Evolutionary conservation across 306 rosid species (phyloP), one percentile per base, ranked within the genome.

Genomic region (Luffa acutangula): DNA sequence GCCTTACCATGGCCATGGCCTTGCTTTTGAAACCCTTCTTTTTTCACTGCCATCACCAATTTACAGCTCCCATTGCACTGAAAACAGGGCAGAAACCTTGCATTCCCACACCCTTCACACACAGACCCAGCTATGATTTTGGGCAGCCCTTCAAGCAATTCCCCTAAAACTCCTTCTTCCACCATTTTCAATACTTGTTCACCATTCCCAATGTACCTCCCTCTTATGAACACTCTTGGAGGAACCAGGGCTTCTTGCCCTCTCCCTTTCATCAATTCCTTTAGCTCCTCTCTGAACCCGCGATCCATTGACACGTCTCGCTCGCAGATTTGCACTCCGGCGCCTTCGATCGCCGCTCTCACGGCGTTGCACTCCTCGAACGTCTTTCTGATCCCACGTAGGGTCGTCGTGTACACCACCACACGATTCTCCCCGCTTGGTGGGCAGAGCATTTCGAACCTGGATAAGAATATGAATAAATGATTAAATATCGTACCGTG

Each of bases 261-360:
- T 48, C 84, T 86, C 83, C 84, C 93, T 53, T 76, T 84, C 81
- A 89, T 34, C 72, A 92, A 70, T 0, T 78, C 87, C 56, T 80
- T 82, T 2, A 94, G 51, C 80, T 94, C 96, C 57, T 92, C 94
- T 17, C 80, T 82, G 46, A 94, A 92, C 1, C 96, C 94, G 0
- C 89, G 83, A 60, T 94, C 92, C 98, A 94, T 94, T 0, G 97
- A 94, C 43, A 94, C 91, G 66, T 94, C 98, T 1, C 97, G 87
- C 89, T 94, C 98, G 81, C 89, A 86, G 79, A 94, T 75, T 57
- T 79, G 41, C 18, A 90, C 84, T 0, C 97, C 97, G 7, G 83
- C 67, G 9, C 85, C 86, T 20, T 92, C 91, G 0, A 94, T 78
- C 0, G 90, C 97, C 0, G 92, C 81, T 75, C 92, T 77, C 13